phyloP scores from a whole-genome alignment of 495 filamentous ascomycete genomes.

The Talaromyces ruber region DNA sequence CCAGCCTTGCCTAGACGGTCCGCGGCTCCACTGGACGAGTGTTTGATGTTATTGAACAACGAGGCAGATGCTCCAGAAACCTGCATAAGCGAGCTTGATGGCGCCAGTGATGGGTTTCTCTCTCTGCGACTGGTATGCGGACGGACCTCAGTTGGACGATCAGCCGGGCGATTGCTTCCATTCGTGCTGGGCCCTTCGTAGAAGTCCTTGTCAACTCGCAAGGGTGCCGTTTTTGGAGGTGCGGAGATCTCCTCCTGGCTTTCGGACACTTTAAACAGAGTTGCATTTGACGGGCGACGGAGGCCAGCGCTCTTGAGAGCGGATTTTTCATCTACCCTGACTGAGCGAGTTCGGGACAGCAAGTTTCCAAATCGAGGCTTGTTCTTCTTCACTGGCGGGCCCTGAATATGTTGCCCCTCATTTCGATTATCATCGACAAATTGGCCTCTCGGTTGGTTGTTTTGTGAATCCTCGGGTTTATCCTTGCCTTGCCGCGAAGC shows the following conservation, averaged over 20 bases:
- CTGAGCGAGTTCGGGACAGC: slow-evolving; percentile 59
- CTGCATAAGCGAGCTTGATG: slow-evolving; percentile 55
- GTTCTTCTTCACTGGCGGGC: slow-evolving; percentile 25
- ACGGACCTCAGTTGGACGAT: slow-evolving; percentile 39
- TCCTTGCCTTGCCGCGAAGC: slow-evolving; percentile 6
- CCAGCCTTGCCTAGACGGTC: slow-evolving; percentile 63
- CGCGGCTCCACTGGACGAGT: slow-evolving; percentile 61
- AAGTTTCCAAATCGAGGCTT: slow-evolving; percentile 49
- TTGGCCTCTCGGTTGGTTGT: not conserved
- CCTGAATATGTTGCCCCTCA: slow-evolving; percentile 17
- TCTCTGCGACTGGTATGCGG: slow-evolving; percentile 31
- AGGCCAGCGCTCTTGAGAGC: slow-evolving; percentile 19
- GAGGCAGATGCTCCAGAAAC: slow-evolving; percentile 50
- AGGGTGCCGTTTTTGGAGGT: slow-evolving; percentile 48
- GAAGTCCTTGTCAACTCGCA: slow-evolving; percentile 52
- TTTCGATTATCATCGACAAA: not conserved
- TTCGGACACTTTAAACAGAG: slow-evolving; percentile 34
- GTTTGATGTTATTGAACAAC: slow-evolving; percentile 66
- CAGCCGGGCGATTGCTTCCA: slow-evolving; percentile 53
- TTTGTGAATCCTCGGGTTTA: not conserved
- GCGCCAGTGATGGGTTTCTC: slow-evolving; percentile 38
- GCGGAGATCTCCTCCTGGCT: slow-evolving; percentile 17
- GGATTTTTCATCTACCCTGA: slow-evolving; percentile 44
- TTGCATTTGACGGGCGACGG: slow-evolving; percentile 33
- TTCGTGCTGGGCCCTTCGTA: slow-evolving; percentile 55